Base-by-base conservation (phyloP, 768 basidiomycete species). In the Astraeus odoratus region DNA sequence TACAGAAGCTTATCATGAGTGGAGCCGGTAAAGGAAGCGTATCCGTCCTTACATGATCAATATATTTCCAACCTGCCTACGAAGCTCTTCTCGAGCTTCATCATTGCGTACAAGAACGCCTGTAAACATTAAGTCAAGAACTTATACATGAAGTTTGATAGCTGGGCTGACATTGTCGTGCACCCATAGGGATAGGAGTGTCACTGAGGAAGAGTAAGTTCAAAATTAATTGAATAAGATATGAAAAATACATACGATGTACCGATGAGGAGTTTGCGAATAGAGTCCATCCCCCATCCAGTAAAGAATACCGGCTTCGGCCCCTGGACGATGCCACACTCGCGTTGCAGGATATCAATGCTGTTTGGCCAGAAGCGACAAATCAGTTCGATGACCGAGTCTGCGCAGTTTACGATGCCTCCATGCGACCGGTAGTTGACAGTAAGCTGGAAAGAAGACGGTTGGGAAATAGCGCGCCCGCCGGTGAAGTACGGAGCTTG, bases 21-120 rank as follows among this genome's bases (percentile, higher is more conserved):
- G n/a, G n/a, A n/a, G n/a, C n/a, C n/a, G n/a, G n/a, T n/a, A n/a
- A n/a, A 1, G n/a, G 13, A 4, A 31, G 16, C 18, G 34, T 19
- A 60, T 12, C 1, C 16, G 9, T 10, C 77, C 40, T n/a, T 52
- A 80, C 83, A 84, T 65, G 19, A 83, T 74, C 8, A 78, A 46
- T 6, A 80, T 71, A 0, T 78, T 65, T 2, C 82, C 82, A 0
- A 85, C 68, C 54, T 78, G 69, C 16, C 64, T 51, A 39, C 67
- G 63, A 9, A 86, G 57, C 36, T 63, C 66, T 5, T 77, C 56
- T 19, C 68, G 62, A 2, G 81, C 78, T 6, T 57, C 59, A 0
- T 82, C 72, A 43, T 85, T 67, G 5, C 85, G 80, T 6, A 87
- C 85, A 3, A 87, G 64, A 25, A 87, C 82, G 48, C 81, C 85